These are phyloP conservation scores for Candida succiphila DNA, from an alignment of 805 yeast genomes.

Conservation along the genomic window DNA sequence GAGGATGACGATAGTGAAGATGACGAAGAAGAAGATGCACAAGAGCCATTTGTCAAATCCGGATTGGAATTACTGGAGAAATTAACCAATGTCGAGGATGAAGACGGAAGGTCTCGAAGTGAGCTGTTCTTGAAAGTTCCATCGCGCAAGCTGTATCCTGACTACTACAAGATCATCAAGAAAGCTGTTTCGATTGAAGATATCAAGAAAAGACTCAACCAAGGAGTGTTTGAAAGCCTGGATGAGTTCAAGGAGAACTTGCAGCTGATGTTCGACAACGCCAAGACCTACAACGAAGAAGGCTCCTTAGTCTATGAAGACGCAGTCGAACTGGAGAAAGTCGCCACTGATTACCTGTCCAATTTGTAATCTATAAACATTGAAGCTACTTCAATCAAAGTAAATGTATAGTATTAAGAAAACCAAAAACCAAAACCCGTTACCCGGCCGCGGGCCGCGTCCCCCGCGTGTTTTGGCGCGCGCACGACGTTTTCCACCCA, in stretches of 20 bases:
- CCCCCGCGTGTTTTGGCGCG: too few species aligned
- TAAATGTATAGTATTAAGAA: too few species aligned
- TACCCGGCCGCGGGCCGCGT: too few species aligned
- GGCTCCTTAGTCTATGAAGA: conserved; percentile 55
- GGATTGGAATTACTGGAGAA: conserved; percentile 31
- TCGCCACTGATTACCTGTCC: conserved; percentile 15
- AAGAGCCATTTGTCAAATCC: conserved; percentile 9
- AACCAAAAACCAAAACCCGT: too few species aligned
- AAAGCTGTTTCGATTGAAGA: conserved; percentile 51
- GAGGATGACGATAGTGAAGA: conserved; percentile 2
- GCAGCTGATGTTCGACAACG: conserved; percentile 51
- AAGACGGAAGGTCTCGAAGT: conserved; percentile 33
- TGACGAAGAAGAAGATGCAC: conserved; percentile 1
- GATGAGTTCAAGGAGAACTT: conserved; percentile 43
- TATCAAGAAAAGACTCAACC: conserved; percentile 38
- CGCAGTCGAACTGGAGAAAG: conserved; percentile 36
- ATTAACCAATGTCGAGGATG: conserved; percentile 31
- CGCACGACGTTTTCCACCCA: too few species aligned
- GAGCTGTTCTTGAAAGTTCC: conserved; percentile 69
- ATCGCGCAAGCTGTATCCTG: conserved; percentile 67
- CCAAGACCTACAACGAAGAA: conserved; percentile 59
- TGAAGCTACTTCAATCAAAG: too few species aligned
- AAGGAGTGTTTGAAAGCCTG: conserved; percentile 23
- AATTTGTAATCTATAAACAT: too few species aligned
- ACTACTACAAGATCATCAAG: conserved; percentile 61